phyloP scores from a whole-genome alignment of 2,329 filamentous ascomycete genomes.

The Fusarium pseudocircinatum region DNA sequence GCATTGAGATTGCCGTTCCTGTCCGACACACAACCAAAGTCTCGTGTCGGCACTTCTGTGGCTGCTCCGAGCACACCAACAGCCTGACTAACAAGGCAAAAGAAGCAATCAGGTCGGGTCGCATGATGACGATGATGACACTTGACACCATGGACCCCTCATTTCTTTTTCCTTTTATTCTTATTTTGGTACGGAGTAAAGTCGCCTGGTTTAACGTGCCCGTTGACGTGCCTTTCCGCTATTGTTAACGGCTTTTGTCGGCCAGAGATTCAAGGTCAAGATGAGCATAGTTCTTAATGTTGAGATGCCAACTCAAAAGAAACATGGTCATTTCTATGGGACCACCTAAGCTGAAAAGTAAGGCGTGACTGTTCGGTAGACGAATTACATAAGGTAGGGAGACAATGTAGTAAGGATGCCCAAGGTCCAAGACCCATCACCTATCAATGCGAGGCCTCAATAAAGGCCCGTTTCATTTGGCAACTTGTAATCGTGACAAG shows the following conservation, averaged over 20 bases:
- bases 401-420: not conserved
- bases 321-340: not conserved
- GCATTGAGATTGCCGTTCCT: not conserved
- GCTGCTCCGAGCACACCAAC: constrained; percentile 14
- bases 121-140: constrained; percentile 40
- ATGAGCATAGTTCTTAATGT: not conserved
- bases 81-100: constrained; percentile 10
- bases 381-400: not conserved
- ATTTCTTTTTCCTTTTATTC: constrained; percentile 2
- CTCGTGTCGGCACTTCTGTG: constrained; percentile 35
- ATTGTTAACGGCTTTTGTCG: constrained; percentile 14
- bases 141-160: constrained; percentile 31
- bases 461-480: not conserved
- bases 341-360: not conserved
- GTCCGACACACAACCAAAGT: constrained; percentile 20
- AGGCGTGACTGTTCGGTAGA: not conserved
- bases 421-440: not conserved
- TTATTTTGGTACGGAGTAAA: not conserved
- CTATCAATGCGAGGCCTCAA: not conserved
- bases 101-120: constrained; percentile 11
- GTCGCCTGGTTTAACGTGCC: not conserved
- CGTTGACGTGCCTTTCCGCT: constrained; percentile 24
- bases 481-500: not conserved
- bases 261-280: not conserved
- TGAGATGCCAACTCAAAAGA: not conserved